phyloP scores from a whole-genome alignment of 169 alveolate genomes.

The Eimeria sp. region DNA sequence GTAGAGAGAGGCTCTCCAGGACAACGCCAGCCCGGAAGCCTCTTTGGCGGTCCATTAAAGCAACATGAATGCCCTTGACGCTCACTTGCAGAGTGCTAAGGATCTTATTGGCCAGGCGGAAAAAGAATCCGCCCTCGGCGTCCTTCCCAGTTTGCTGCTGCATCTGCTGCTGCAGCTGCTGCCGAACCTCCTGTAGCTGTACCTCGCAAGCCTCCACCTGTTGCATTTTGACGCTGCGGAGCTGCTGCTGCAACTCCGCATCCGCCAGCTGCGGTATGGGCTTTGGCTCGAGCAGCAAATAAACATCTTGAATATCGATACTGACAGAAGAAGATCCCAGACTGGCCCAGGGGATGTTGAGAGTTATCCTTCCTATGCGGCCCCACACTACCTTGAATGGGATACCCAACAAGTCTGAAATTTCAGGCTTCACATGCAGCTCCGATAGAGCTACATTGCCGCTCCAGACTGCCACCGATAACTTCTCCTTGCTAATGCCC shows the following conservation, averaged over 20 bases:
- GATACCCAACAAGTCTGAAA: constrained; percentile 88
- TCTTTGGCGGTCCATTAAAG: constrained; percentile 87
- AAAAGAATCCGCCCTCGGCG: constrained; percentile 86
- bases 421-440: constrained; percentile 90
- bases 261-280: constrained; percentile 56
- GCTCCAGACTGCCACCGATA: constrained; percentile 93
- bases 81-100: constrained; percentile 91
- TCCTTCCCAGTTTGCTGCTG: constrained; percentile 86
- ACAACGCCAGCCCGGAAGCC: constrained; percentile 87
- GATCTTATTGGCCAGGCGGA: constrained; percentile 89
- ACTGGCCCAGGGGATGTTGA: constrained; percentile 92
- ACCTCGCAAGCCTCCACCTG: constrained; percentile 80
- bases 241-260: constrained; percentile 85
- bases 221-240: constrained; percentile 87
- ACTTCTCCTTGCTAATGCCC: constrained; percentile 90
- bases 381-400: constrained; percentile 90
- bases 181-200: constrained; percentile 83
- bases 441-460: constrained; percentile 92
- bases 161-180: constrained; percentile 83
- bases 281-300: constrained; percentile 88
- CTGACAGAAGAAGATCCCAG: constrained; percentile 90
- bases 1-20: constrained; percentile 55
- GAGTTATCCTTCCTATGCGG: constrained; percentile 89
- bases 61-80: constrained; percentile 90
- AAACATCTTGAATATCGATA: constrained; percentile 89